Conservation (phyloP, 1,139 yeast genomes). For the Nadsonia commutata region DNA sequence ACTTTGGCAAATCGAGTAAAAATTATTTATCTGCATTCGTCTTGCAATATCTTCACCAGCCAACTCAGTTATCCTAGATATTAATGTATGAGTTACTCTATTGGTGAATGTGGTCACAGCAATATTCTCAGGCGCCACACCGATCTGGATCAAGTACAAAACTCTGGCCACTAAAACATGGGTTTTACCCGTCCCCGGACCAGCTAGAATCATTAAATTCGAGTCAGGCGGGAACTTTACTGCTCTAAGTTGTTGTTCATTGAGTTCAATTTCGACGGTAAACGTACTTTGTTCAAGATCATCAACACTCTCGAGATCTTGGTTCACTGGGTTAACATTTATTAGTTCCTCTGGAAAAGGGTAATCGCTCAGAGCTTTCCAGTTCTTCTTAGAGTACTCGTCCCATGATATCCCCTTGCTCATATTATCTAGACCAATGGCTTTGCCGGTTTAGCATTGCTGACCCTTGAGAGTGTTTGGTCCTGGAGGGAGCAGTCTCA, state of each 20-base stretch:
- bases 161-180: slow-evolving; percentile 68
- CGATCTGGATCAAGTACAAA: slow-evolving; percentile 44
- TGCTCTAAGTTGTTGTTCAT: neutral
- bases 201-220: slow-evolving; percentile 59
- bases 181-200: slow-evolving; percentile 81
- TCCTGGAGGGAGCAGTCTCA: no score
- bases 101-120: slow-evolving; percentile 85
- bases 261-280: neutral
- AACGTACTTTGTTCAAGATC: no score
- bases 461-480: no score
- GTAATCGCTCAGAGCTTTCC: no score
- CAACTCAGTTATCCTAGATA: slow-evolving; percentile 34
- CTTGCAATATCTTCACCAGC: slow-evolving; percentile 16
- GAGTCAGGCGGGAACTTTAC: neutral
- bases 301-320: no score
- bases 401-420: neutral
- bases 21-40: slow-evolving; percentile 53
- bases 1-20: slow-evolving; percentile 64
- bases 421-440: no score
- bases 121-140: slow-evolving; percentile 41
- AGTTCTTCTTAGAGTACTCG: neutral
- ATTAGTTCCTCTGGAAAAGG: no score
- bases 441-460: no score
- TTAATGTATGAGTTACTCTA: slow-evolving; percentile 78
- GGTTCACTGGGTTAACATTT: no score